phyloP scores from a whole-genome alignment of 345 rosid species.

The Arabis alpina region DNA sequence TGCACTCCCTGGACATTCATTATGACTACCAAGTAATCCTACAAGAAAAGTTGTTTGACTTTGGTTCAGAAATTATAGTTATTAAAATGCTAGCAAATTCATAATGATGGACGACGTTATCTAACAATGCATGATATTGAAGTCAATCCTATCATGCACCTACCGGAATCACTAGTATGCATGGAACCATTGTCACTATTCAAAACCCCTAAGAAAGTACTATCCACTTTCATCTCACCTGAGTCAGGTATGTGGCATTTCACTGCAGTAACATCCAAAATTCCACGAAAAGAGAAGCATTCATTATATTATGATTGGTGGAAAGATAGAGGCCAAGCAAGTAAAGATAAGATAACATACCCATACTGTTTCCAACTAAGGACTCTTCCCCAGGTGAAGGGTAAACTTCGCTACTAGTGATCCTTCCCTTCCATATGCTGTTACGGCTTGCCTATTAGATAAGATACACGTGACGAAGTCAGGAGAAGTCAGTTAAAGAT shows the following conservation, averaged over 20 bases:
- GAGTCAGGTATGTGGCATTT: constrained; percentile 13
- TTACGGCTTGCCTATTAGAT: constrained; percentile 54
- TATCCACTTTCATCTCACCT: constrained; percentile 48
- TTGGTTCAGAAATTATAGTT: constrained; percentile 17
- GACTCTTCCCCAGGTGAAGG: constrained; percentile 49
- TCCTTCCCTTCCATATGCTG: constrained; percentile 73
- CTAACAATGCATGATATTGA: constrained; percentile 2
- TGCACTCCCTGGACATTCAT: constrained; percentile 13
- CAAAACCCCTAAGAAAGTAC: constrained; percentile 17
- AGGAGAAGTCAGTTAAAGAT: constrained; percentile 31
- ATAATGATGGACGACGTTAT: background rate
- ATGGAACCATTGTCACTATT: constrained; percentile 23
- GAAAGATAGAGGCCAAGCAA: constrained; percentile 21
- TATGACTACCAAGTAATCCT: constrained; percentile 31
- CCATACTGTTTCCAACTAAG: constrained; percentile 47
- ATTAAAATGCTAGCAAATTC: background rate
- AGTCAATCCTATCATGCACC: background rate
- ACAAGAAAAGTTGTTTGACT: constrained; percentile 7
- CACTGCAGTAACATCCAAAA: constrained; percentile 17
- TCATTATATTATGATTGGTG: background rate
- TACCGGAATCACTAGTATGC: constrained; percentile 32
- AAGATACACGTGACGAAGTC: constrained; percentile 13
- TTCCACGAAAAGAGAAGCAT: constrained; percentile 24
- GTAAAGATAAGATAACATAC: constrained; percentile 40
- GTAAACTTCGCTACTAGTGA: constrained; percentile 61